Evolutionary conservation across 164 flowering plant genomes (phyloP), one percentile per base, ranked within the genome.

Genomic region (Dillenia turbinata): DNA sequence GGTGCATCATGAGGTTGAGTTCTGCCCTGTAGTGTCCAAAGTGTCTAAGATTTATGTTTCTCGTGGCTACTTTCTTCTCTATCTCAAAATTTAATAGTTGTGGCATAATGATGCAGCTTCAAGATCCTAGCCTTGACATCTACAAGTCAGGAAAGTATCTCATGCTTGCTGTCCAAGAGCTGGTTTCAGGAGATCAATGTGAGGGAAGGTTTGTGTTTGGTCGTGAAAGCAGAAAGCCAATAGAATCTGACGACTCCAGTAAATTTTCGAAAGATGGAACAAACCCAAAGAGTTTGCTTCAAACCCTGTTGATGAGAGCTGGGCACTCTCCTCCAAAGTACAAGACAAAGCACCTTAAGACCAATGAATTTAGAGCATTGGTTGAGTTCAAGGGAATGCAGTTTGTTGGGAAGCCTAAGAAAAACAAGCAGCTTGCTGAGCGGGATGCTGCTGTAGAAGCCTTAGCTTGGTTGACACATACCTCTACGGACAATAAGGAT

Each of bases 381-480:
- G 92, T 85, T 40, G 99, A 94, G 75, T 89, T 94, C 76, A 94
- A 91, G 75, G 99, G 96, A 5, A 91, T 91, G 97, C 99, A 94
- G 69, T 94, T 94, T 76, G 97, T 94, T 1, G 97, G 97, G 19
- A 94, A 94, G 66, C 97, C 97, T 43, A 84, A 88, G 81, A 87
- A 65, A 73, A 94, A 83, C 77, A 94, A 94, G 75, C 86, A 82
- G 60, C 87, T 94, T 43, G 96, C 99, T 3, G 99, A 94, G 76
- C 85, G 84, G 66, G 97, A 91, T 77, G 99, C 99, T 56, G 93
- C 99, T 22, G 73, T 94, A 53, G 99, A 94, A 71, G 97, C 97
- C 40, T 71, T 91, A 73, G 93, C 92, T 12, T 94, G 96, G 96
- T 76, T 94, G 68, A 94, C 99, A 33, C 97, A 91, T 60, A 94